Conservation (phyloP, 2,329 filamentous ascomycete genomes). For the Trichothecium roseum region DNA sequence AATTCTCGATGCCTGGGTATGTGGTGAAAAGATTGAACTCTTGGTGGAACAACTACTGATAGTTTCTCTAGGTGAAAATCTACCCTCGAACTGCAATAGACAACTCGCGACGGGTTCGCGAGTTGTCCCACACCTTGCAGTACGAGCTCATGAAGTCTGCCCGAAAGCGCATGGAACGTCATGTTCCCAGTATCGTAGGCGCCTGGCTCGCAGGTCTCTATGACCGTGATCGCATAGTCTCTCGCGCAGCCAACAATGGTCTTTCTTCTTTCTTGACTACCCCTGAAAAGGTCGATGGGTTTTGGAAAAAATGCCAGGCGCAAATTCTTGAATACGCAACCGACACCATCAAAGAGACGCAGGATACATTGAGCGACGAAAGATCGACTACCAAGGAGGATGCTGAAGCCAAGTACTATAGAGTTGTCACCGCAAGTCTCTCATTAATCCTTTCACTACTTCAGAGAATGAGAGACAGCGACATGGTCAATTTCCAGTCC, state of each 20-base stretch:
- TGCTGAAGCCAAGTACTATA: slow-evolving; percentile 71
- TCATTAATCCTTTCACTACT: slow-evolving; percentile 45
- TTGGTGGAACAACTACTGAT: neutral
- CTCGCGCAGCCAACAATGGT: slow-evolving; percentile 67
- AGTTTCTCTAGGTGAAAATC: slow-evolving; percentile 55
- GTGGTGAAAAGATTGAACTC: slow-evolving; percentile 7
- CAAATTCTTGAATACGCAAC: slow-evolving; percentile 75
- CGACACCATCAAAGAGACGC: slow-evolving; percentile 70
- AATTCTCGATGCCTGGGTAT: slow-evolving; percentile 80
- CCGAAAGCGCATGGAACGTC: slow-evolving; percentile 74
- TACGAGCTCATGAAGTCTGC: slow-evolving; percentile 47
- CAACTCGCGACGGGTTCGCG: slow-evolving; percentile 75
- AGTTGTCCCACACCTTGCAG: slow-evolving; percentile 72
- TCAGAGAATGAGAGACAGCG: slow-evolving; percentile 33
- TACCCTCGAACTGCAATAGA: slow-evolving; percentile 90
- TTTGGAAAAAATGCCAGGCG: slow-evolving; percentile 74
- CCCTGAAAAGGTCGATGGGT: slow-evolving; percentile 63
- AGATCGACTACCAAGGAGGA: slow-evolving; percentile 77
- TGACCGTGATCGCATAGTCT: slow-evolving; percentile 70
- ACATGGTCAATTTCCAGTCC: slow-evolving; percentile 48
- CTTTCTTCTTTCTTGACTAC: slow-evolving; percentile 66
- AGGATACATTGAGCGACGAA: slow-evolving; percentile 79
- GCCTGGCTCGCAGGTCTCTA: slow-evolving; percentile 88
- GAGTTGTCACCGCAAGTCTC: slow-evolving; percentile 53
- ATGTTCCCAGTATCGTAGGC: slow-evolving; percentile 67